These are phyloP conservation scores for Panellus pusillus DNA, from an alignment of 768 basidiomycete species.

Conservation along the genomic window DNA sequence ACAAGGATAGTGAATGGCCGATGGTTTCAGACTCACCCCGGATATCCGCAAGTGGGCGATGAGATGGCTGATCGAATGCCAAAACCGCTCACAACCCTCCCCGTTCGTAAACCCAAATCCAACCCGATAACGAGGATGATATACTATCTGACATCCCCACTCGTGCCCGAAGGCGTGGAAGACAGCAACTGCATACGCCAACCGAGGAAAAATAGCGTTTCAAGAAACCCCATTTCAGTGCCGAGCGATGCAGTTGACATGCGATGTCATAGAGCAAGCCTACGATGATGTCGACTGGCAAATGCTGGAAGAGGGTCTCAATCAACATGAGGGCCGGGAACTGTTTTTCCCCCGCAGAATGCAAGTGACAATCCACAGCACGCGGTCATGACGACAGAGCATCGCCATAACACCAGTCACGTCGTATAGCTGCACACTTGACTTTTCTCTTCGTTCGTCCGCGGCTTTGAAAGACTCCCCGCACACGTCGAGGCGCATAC, in stretches of 20 bases:
- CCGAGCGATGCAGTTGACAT: constrained; percentile 26
- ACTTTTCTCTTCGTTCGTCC: constrained; percentile 27
- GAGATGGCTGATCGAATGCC: constrained; percentile 34
- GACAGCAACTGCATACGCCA: constrained; percentile 33
- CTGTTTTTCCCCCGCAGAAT: too few relatives aligned
- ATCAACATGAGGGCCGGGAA: constrained; percentile 31
- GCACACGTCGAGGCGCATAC: constrained; percentile 33
- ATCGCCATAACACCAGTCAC: constrained; percentile 39
- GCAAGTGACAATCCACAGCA: too few relatives aligned
- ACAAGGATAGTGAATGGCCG: too few relatives aligned
- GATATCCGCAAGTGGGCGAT: constrained; percentile 34
- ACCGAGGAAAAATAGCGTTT: constrained; percentile 5
- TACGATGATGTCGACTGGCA: constrained; percentile 24
- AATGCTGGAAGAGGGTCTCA: constrained; percentile 25
- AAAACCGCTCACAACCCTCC: constrained; percentile 35
- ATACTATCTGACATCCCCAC: constrained; percentile 36
- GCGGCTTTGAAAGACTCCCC: constrained; percentile 32
- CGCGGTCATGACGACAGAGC: too few relatives aligned
- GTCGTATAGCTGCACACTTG: constrained; percentile 28
- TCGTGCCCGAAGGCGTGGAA: constrained; percentile 43
- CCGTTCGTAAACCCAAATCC: constrained; percentile 34
- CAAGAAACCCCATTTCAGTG: constrained; percentile 6
- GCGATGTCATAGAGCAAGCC: constrained; percentile 29
- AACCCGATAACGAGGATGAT: constrained; percentile 29
- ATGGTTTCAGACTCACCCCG: constrained; percentile 30